Evolutionary conservation across 495 filamentous ascomycete genomes (phyloP), one percentile per base, ranked within the genome.

Genomic region (Pyrenopolyporus hunteri): DNA sequence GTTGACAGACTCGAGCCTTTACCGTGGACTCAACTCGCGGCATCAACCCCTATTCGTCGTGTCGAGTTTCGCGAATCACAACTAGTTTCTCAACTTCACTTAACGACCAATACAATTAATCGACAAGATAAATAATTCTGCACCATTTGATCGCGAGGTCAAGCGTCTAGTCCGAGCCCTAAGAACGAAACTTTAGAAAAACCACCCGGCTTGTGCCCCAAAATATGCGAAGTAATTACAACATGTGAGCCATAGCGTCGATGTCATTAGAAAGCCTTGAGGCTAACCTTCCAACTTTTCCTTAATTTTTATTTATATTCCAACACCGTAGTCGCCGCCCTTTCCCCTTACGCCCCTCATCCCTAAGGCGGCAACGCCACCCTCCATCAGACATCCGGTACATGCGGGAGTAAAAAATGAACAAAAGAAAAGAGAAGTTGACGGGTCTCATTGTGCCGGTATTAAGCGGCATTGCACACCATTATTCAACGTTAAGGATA

Each of bases 81-180:
- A 14, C 26, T 9, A 4, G 14, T 44, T 14, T 8, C 16, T 55
- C 7, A 44, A 52, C 20, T 36, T 50, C 26, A 17, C 23, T 35
- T 53, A 36, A 13, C 22, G 3, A 37, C 25, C 25, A 32, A 31
- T 32, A 13, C 20, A 23, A 33, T 59, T 44, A 6, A 45, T 13
- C 35, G 35, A 59, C 35, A 23, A 57, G 13, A 56, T 45, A 29
- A 55, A 57, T 39, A 22, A 17, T 23, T 13, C 43, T 40, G 37
- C 39, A 13, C 32, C 49, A 59, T 60, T 65, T 53, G 63, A 66
- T 66, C 63, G 63, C 49, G 63, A 66, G 63, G 63, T 66, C 63
- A 43, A 60, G 57, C 52, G 22, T 66, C 57, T 66, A 65, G 39
- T 28, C 56, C 4, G 32, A 59, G 39, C 57, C 51, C 39, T 35